These are phyloP conservation scores for Hericium coralloides DNA, from an alignment of 768 basidiomycete species.

Conservation along the genomic window DNA sequence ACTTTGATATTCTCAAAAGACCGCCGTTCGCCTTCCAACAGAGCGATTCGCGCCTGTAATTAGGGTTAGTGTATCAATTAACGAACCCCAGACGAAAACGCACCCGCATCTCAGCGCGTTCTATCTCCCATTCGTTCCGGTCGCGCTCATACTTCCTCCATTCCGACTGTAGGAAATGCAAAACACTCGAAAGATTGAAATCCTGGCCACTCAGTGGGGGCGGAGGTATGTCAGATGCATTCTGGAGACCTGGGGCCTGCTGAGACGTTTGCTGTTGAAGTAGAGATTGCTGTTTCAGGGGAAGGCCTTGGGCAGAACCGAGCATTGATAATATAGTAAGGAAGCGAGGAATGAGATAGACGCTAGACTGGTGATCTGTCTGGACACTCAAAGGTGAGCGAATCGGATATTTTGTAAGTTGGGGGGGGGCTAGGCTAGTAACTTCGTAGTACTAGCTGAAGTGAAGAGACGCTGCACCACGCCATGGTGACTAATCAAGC, in stretches of 20 bases:
- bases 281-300: constrained; percentile 21
- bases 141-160: constrained; percentile 98
- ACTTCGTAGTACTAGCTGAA: no score
- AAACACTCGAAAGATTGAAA: constrained; percentile 85
- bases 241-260: constrained; percentile 43
- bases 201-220: constrained; percentile 86
- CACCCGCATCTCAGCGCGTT: constrained; percentile 97
- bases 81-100: constrained; percentile 26
- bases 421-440: no score
- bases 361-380: no score
- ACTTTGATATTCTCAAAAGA: constrained; percentile 96
- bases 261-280: constrained; percentile 47
- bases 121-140: constrained; percentile 99
- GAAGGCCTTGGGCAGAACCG: not conserved
- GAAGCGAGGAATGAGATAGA: no score
- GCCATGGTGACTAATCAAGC: no score
- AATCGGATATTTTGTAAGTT: no score
- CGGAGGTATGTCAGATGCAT: constrained; percentile 50
- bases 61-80: constrained; percentile 12
- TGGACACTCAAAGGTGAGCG: no score
- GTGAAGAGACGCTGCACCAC: no score
- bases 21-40: constrained; percentile 93
- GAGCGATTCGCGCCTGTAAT: constrained; percentile 86
- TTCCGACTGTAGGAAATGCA: constrained; percentile 97
- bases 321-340: no score